Percentiles rank a stretch among this genome's conserved stretches.
These are phyloP conservation scores for Fagopyrum esculentum DNA, from an alignment of 148 eudicot species.

Conservation along the genomic window DNA sequence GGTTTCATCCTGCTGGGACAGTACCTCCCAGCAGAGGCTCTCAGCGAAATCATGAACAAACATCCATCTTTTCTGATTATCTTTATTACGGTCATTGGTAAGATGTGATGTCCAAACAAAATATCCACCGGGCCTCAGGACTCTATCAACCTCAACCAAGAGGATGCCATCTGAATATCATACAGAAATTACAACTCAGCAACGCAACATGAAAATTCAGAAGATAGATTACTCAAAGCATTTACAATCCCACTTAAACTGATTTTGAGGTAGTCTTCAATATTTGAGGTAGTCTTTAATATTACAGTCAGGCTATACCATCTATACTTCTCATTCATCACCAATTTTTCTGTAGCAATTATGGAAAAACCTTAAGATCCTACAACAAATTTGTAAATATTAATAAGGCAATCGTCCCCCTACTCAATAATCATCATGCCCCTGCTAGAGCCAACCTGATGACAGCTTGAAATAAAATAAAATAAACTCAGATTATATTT, in stretches of 20 bases:
- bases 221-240: background rate
- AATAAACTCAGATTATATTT: background rate
- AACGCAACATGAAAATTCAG: constrained; percentile 10
- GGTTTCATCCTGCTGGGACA: constrained; percentile 91
- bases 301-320: background rate
- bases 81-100: constrained; percentile 76
- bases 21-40: constrained; percentile 82
- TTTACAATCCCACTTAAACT: background rate
- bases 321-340: background rate
- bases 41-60: constrained; percentile 50
- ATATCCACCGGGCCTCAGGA: constrained; percentile 93
- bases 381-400: background rate
- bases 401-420: background rate
- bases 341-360: background rate
- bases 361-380: background rate
- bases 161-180: constrained; percentile 66
- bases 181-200: constrained; percentile 6
- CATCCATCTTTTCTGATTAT: constrained; percentile 70
- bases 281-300: background rate
- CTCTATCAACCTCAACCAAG: constrained; percentile 86
- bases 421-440: background rate
- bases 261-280: no score
- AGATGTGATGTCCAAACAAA: constrained; percentile 98
- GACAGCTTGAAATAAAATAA: background rate
- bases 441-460: background rate